Evolutionary conservation across 441 rosid species (phyloP).

Genomic region (Euphorbia corollata): DNA sequence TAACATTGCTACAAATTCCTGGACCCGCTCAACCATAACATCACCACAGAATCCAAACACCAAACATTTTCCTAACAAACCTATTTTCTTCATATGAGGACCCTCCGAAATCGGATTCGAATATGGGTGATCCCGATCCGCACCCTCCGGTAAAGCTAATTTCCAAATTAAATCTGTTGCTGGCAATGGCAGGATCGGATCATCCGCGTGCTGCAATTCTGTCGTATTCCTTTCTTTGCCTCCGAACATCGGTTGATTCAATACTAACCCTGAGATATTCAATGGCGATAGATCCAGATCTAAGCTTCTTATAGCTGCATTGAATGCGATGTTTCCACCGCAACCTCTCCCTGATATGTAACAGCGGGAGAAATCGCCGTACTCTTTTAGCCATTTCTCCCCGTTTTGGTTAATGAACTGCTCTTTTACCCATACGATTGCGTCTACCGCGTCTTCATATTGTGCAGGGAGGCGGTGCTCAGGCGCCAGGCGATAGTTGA

Average conservation of each 20-base stretch:
- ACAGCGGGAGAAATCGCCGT: constrained; percentile 37
- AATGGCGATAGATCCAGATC: constrained; percentile 10
- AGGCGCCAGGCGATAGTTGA: constrained; percentile 39
- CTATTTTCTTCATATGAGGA: neutral
- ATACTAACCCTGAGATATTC: neutral
- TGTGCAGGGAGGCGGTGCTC: constrained; percentile 40
- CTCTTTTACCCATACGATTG: constrained; percentile 31
- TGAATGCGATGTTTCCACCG: constrained; percentile 13
- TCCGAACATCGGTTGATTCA: constrained; percentile 16
- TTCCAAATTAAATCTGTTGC: constrained; percentile 4
- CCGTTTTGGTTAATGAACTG: constrained; percentile 32
- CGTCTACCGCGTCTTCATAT: constrained; percentile 38
- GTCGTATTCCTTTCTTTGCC: constrained; percentile 1
- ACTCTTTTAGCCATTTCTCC: constrained; percentile 39
- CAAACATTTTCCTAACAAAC: constrained; percentile 8
- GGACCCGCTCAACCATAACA: neutral
- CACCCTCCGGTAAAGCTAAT: neutral
- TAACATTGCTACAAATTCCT: neutral
- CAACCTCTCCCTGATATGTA: constrained; percentile 5
- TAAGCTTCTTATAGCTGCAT: constrained; percentile 4
- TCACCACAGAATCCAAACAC: constrained; percentile 6
- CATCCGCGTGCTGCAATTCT: neutral
- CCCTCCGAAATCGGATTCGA: constrained; percentile 3
- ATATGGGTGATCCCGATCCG: constrained; percentile 10
- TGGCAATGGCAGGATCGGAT: neutral